A percentile compares a stretch with the other conserved stretches of the same genome.
Conservation (phyloP, 306 rosid species). For the Pyrus pyrifolia region DNA sequence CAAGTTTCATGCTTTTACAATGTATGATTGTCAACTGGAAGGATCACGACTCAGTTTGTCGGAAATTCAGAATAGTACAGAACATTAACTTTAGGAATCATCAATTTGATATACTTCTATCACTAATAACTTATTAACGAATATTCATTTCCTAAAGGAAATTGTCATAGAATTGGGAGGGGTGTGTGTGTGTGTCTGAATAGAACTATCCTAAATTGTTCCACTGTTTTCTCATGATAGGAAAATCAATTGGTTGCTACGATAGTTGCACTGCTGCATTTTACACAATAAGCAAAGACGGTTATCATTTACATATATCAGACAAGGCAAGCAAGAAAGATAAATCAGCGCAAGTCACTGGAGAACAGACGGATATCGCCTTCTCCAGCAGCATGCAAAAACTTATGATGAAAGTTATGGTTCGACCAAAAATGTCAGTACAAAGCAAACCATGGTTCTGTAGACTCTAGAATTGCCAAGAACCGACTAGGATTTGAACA, state of each 20-base stretch:
- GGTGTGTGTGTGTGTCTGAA: neutral
- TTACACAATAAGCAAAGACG: neutral
- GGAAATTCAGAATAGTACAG: neutral
- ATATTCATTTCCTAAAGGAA: neutral
- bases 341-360: neutral
- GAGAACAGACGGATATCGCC: neutral
- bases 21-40: neutral
- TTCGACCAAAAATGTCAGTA: neutral
- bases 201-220: neutral
- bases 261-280: neutral
- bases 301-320: neutral
- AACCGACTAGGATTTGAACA: neutral
- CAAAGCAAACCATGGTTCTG: neutral
- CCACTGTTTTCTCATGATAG: neutral
- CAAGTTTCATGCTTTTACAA: neutral
- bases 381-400: neutral
- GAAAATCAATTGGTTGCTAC: neutral
- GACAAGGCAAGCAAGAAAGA: neutral
- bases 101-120: neutral
- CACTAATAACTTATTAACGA: neutral
- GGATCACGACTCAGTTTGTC: neutral
- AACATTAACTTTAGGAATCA: neutral
- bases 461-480: neutral
- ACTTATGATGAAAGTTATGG: neutral
- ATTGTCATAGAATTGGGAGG: neutral